Conservation (phyloP, 2,329 filamentous ascomycete species). For the Aspergillus ruber region DNA sequence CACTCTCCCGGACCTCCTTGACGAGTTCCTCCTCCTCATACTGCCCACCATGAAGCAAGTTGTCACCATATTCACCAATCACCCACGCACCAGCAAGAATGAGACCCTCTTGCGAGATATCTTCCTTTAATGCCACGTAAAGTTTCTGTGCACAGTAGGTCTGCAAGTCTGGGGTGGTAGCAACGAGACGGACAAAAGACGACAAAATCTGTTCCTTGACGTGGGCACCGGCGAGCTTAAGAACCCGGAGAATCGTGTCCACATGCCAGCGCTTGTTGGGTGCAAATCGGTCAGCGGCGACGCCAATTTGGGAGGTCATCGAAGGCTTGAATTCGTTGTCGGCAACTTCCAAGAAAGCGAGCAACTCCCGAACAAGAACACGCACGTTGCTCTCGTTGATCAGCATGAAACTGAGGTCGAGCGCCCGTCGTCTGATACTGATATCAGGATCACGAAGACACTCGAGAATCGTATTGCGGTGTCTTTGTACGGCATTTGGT, state of each 20-base stretch:
- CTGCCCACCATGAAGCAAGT: constrained; percentile 77
- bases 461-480: constrained; percentile 95
- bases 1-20: constrained; percentile 72
- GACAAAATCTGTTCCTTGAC: constrained; percentile 97
- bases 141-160: constrained; percentile 96
- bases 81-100: constrained; percentile 94
- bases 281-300: constrained; percentile 90
- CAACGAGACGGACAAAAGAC: constrained; percentile 91
- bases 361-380: constrained; percentile 82
- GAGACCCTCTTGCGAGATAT: constrained; percentile 94
- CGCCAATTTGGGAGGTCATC: constrained; percentile 97
- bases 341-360: constrained; percentile 93
- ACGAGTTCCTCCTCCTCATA: constrained; percentile 93
- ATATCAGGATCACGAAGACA: constrained; percentile 96
- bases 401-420: constrained; percentile 94
- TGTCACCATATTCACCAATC: constrained; percentile 93
- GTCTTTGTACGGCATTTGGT: constrained; percentile 92
- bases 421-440: constrained; percentile 88
- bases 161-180: constrained; percentile 88
- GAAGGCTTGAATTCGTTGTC: constrained; percentile 98
- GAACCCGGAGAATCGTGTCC: constrained; percentile 90
- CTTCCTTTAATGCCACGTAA: constrained; percentile 83
- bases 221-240: constrained; percentile 91
- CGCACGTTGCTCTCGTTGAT: constrained; percentile 97
- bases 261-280: constrained; percentile 98